phyloP scores from a whole-genome alignment of 352 stramenopile genomes.

The Pythium myriotylum region DNA sequence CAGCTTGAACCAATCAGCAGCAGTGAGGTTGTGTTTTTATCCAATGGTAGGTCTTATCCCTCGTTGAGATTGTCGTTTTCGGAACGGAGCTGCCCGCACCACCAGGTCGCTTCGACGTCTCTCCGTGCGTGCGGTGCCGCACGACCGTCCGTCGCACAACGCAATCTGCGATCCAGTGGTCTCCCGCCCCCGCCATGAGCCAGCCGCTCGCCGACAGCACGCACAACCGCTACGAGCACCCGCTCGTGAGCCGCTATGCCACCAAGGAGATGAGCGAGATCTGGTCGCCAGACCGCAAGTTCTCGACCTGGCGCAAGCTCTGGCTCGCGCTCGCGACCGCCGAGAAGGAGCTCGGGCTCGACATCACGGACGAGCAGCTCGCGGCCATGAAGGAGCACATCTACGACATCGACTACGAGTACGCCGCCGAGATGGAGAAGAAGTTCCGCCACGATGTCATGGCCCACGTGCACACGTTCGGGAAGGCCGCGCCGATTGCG shows the following conservation, averaged over 20 bases:
- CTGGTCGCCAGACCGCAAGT: constrained; percentile 98
- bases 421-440: constrained; percentile 96
- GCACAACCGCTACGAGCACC: constrained; percentile 89
- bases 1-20: background rate
- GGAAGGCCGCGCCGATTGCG: constrained; percentile 93
- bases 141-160: constrained; percentile 16
- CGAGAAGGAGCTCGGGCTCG: constrained; percentile 97
- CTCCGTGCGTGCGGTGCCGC: constrained; percentile 21
- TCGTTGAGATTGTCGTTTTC: constrained; percentile 2
- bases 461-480: constrained; percentile 98
- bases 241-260: constrained; percentile 94
- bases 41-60: constrained; percentile 17
- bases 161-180: constrained; percentile 12
- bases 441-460: constrained; percentile 99
- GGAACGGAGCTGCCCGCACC: constrained; percentile 28
- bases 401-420: constrained; percentile 98
- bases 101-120: constrained; percentile 12
- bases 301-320: constrained; percentile 98
- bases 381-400: constrained; percentile 95
- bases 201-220: constrained; percentile 32
- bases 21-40: background rate
- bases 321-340: constrained; percentile 97
- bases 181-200: constrained; percentile 33
- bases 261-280: constrained; percentile 99
- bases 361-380: constrained; percentile 97